phyloP scores from a whole-genome alignment of 768 basidiomycete species.

The Lactifluus hygrophoroides region DNA sequence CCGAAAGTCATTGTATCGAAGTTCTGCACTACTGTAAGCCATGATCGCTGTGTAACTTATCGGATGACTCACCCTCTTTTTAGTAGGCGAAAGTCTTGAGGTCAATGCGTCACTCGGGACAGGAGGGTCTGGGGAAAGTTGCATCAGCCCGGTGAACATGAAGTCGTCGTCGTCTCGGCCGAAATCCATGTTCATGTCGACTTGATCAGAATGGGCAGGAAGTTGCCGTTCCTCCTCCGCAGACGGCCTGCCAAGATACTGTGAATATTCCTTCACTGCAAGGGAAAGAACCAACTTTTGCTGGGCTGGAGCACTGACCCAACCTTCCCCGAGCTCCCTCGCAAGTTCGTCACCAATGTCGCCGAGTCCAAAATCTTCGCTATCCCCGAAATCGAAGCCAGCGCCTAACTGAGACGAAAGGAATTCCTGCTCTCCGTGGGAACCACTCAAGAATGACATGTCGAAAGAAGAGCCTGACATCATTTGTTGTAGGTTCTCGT shows the following conservation, averaged over 20 bases:
- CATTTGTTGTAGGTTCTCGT: constrained; percentile 61
- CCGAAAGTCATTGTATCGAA: constrained; percentile 10
- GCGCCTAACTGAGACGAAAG: constrained; percentile 52
- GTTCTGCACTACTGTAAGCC: background rate
- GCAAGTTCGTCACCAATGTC: constrained; percentile 69
- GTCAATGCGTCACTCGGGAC: background rate
- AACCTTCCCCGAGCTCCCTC: constrained; percentile 63
- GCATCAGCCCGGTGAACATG: constrained; percentile 10
- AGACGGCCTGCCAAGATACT: background rate
- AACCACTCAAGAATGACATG: constrained; percentile 41
- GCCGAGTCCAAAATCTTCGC: constrained; percentile 48
- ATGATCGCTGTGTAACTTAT: background rate
- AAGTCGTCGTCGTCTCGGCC: constrained; percentile 18
- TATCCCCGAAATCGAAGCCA: constrained; percentile 34
- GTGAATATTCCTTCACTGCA: background rate
- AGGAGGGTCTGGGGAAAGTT: background rate
- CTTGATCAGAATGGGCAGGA: constrained; percentile 9
- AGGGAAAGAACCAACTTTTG: background rate
- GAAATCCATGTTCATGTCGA: constrained; percentile 26
- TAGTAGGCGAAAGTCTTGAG: background rate
- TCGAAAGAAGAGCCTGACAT: constrained; percentile 63
- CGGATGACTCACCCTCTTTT: constrained; percentile 16
- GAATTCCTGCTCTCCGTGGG: constrained; percentile 26
- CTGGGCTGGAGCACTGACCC: constrained; percentile 37
- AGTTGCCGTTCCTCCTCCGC: background rate